Evolutionary conservation across 2,329 filamentous ascomycete genomes (phyloP).

Genomic region (Cladosporium sp.): DNA sequence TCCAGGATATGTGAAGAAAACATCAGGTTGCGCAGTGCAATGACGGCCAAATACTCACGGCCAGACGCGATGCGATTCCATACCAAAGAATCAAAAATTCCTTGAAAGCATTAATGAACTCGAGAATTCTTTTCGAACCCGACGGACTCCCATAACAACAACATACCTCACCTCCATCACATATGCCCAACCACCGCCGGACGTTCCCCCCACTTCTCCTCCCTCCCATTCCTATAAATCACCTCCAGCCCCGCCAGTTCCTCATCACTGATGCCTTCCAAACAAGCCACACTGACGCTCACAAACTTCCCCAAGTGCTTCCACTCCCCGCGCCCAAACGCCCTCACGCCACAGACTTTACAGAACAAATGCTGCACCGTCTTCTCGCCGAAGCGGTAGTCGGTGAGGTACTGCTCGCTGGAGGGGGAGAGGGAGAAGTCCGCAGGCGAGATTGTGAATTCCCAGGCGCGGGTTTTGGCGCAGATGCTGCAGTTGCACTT

Average conservation of each 20-base stretch:
- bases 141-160: neutral
- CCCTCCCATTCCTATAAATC: conserved; percentile 12
- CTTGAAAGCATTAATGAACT: neutral
- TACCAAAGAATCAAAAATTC: neutral
- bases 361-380: conserved; percentile 9
- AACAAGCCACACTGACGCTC: conserved; percentile 5
- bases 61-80: neutral
- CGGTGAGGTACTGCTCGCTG: neutral
- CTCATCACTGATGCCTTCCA: conserved; percentile 12
- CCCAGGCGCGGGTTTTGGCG: conserved; percentile 5
- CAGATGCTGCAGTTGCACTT: conserved; percentile 17
- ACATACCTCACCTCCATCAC: neutral
- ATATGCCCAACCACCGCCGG: neutral
- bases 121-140: neutral
- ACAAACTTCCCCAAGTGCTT: neutral
- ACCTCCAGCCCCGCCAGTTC: neutral
- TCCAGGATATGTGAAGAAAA: neutral
- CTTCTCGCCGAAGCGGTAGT: conserved; percentile 8
- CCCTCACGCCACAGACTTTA: neutral
- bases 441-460: neutral
- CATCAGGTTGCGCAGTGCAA: neutral
- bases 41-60: neutral
- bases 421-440: neutral
- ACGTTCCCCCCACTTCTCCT: neutral
- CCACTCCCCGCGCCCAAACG: conserved; percentile 6